Percentiles rank a stretch among this genome's conserved stretches.
phyloP scores from a whole-genome alignment of 129 eudicot genomes.

The Flaveria brownii region DNA sequence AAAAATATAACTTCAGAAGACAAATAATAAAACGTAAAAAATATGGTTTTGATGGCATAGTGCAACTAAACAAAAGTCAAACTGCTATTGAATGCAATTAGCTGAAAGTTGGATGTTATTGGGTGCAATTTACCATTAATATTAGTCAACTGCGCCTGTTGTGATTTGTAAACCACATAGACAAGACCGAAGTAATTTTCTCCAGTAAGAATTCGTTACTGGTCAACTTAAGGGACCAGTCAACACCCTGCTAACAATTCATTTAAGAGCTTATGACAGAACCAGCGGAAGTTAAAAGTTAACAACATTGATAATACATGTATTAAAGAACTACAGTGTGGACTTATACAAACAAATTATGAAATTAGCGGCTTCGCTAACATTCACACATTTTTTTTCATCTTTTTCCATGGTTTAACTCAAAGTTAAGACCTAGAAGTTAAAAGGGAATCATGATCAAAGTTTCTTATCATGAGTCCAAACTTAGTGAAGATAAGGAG shows the following conservation, averaged over 20 bases:
- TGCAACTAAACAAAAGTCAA: too few relatives aligned
- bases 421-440: constrained; percentile 60
- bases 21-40: too few relatives aligned
- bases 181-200: too few relatives aligned
- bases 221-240: not conserved
- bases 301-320: constrained; percentile 44
- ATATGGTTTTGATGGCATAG: too few relatives aligned
- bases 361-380: constrained; percentile 44
- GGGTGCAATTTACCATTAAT: not conserved
- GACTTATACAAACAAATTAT: constrained; percentile 56
- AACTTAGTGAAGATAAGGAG: constrained; percentile 85
- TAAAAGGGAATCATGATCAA: constrained; percentile 51
- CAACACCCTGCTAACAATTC: not conserved
- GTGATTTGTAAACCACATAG: not conserved
- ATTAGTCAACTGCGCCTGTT: not conserved
- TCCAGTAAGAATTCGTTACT: too few relatives aligned
- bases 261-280: too few relatives aligned
- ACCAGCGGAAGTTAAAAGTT: not conserved
- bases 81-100: too few relatives aligned
- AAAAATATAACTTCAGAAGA: too few relatives aligned
- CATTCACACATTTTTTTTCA: constrained; percentile 7
- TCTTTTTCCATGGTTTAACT: constrained; percentile 30
- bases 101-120: not conserved
- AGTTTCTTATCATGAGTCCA: constrained; percentile 47
- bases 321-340: constrained; percentile 45